Evolutionary conservation across 805 yeast genomes (phyloP), one percentile per base, ranked within the genome.

Genomic region (Metschnikowia vanudenii): DNA sequence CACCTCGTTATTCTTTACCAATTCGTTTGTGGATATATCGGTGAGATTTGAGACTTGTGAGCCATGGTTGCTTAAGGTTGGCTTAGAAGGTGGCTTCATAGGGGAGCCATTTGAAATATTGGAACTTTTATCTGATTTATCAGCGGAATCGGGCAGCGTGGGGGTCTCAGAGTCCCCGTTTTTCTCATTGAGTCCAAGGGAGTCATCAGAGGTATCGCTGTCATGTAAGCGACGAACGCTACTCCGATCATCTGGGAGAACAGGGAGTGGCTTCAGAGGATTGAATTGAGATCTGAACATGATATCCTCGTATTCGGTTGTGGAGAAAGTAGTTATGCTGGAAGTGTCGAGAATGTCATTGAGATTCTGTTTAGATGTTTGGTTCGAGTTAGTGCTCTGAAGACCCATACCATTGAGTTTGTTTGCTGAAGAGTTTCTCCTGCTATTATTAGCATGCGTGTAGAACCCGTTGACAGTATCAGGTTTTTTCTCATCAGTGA

Each of bases 281-380:
- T 61, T 54, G 52, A 71, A 71, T 54, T 71, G 75, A 1, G 71
- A 59, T 41, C 66, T 53, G 55, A 71, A 71, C 16, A 71, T 55
- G 17, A 57, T 59, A 45, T 68, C 66, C 35, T 70, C 74, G 38
- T 68, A 71, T 41, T 69, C 74, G 6, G 65, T 46, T 1, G 75
- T 71, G 7, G 74, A 60, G 8, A 71, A 51, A 0, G 76, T 71
- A 3, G 57, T 43, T 1, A 71, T 40, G 46, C 72, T 65, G 5
- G 57, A 24, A 19, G 18, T 46, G 31, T 50, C 50, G 2, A 39
- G 17, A 20, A 41, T 8, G 19, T 41, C 42, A 16, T 22, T 33
- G 32, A 29, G 37, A 17, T 39, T 35, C 16, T 28, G 40, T 18
- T 20, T 45, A 7, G 48, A 39, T 19, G 36, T 37, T 9, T 39